These are phyloP conservation scores for Chaetomiaceae sp. DNA, from an alignment of 2,329 filamentous ascomycete species.

Conservation along the genomic window DNA sequence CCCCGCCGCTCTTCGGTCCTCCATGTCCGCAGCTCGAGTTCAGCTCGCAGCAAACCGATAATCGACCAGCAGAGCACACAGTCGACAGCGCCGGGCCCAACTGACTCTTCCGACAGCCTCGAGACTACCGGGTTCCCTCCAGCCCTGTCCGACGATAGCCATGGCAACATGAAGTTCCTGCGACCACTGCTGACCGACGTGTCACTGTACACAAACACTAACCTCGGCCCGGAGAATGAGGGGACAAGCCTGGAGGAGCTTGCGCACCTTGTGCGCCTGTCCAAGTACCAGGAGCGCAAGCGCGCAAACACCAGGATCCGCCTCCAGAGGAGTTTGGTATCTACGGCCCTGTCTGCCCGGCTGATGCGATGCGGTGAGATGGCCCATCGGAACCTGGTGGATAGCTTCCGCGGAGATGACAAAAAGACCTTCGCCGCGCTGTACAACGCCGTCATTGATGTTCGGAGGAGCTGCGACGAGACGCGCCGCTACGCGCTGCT, in stretches of 20 bases:
- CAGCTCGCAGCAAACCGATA: constrained; percentile 43
- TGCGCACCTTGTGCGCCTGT: constrained; percentile 70
- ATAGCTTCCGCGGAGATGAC: constrained; percentile 73
- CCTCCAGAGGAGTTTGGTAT: constrained; percentile 69
- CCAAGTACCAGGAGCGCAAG: constrained; percentile 78
- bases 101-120: constrained; percentile 27
- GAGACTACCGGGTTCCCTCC: constrained; percentile 28
- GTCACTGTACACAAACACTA: constrained; percentile 61
- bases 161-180: constrained; percentile 41
- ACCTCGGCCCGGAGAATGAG: constrained; percentile 56
- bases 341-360: constrained; percentile 69
- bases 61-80: constrained; percentile 42
- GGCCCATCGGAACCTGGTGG: constrained; percentile 69
- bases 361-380: constrained; percentile 71
- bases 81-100: constrained; percentile 26
- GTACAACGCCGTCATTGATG: constrained; percentile 74
- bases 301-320: constrained; percentile 67
- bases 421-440: constrained; percentile 71
- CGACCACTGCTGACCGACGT: constrained; percentile 60
- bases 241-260: constrained; percentile 71
- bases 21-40: constrained; percentile 35
- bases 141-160: constrained; percentile 39
- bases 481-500: constrained; percentile 65
- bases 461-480: constrained; percentile 71
- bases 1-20: constrained; percentile 39